Evolutionary conservation across 257 asterid species (phyloP).

Genomic region (Catharanthus roseus): DNA sequence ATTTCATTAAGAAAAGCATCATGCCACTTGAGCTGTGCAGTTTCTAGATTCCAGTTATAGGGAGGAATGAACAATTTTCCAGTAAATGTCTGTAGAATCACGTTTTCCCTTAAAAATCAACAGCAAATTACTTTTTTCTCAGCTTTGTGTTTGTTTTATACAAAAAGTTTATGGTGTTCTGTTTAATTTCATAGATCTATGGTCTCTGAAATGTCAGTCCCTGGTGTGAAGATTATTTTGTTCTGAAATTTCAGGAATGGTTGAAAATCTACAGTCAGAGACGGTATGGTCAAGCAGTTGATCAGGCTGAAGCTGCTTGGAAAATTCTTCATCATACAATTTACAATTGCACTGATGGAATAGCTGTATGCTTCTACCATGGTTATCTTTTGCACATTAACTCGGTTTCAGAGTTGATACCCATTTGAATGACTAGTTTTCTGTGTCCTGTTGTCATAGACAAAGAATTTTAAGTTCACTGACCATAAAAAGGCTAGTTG

Average conservation of each 20-base stretch:
- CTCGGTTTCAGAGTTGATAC: not conserved
- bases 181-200: not conserved
- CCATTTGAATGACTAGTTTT: not conserved
- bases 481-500: too few species aligned
- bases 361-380: constrained; percentile 55
- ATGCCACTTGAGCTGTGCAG: not conserved
- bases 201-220: not conserved
- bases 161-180: not conserved
- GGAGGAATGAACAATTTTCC: not conserved
- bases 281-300: constrained; percentile 70
- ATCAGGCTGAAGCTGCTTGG: constrained; percentile 79
- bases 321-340: constrained; percentile 71
- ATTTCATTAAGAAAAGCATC: not conserved
- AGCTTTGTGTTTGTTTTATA: not conserved
- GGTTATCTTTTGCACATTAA: not conserved
- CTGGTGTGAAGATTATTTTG: not conserved
- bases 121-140: not conserved
- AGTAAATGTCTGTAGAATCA: not conserved
- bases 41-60: not conserved
- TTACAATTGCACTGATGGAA: constrained; percentile 93
- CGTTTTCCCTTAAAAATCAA: not conserved
- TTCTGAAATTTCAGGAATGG: constrained; percentile 66
- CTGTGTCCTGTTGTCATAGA: not conserved
- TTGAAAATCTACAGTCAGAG: constrained; percentile 67
- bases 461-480: not conserved